These are phyloP conservation scores for Giardia duodenalis DNA, from an alignment of 208 protist species.

Conservation along the genomic window DNA sequence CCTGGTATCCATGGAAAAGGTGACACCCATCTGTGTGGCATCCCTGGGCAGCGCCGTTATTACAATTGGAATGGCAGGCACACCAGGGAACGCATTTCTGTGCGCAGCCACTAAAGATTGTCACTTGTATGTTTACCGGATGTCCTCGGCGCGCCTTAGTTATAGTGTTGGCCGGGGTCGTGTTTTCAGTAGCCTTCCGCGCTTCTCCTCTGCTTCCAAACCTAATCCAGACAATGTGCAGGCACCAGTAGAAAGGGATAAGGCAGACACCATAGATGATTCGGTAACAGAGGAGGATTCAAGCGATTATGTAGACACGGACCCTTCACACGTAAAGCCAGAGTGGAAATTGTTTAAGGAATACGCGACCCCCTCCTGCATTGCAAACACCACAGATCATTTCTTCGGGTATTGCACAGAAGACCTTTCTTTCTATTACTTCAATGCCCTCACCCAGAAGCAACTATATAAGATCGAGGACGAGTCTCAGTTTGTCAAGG, in stretches of 20 bases:
- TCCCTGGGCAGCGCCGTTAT: neutral
- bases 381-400: neutral
- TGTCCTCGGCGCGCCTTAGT: neutral
- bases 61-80: neutral
- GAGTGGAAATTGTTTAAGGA: neutral
- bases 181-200: neutral
- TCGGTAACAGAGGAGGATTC: no score
- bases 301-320: neutral
- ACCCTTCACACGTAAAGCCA: neutral
- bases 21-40: neutral
- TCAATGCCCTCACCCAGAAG: neutral
- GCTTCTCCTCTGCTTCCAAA: neutral
- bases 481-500: neutral
- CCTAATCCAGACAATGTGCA: no score
- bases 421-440: slow-evolving; percentile 10
- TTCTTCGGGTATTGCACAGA: neutral
- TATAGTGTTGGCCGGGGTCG: neutral
- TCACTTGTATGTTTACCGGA: neutral
- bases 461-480: neutral
- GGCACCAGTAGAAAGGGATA: neutral
- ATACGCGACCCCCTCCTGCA: neutral
- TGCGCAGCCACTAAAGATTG: neutral
- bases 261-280: neutral
- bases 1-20: neutral
- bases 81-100: neutral